Base-by-base conservation (phyloP, 305 asterid genomes). In the Fraxinus platypoda region DNA sequence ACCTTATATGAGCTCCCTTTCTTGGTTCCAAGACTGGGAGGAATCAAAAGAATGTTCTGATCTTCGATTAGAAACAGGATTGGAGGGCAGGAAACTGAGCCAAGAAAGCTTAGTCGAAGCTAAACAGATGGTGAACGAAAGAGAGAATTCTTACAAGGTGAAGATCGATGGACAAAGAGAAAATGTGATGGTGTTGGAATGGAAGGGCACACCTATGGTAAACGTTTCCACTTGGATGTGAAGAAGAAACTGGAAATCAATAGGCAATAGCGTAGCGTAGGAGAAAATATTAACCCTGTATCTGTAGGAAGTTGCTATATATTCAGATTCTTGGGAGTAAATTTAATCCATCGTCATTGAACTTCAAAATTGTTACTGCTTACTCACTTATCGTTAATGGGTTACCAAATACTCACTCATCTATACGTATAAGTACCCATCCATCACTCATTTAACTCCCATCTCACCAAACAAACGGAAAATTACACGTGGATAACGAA, bases 161-260 rank as follows among this genome's bases (percentile, higher is more conserved):
- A 83, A 78, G 74, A 78, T 86, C 76, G 75, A 54, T 37, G 64
- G 82, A 72, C 85, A 74, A 8, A 81, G 71, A 59, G 84, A 76
- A 75, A 78, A 86, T 75, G 84, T 38, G 82, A 83, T 83, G 83
- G 87, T 83, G 62, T 21, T 86, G 83, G 80, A 81, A 37, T 86
- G 87, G 87, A 81, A 81, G 74, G 83, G 83, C 6, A 30, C 77
- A 74, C 80, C 84, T 66, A 52, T 86, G 79, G 85, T 81, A 73
- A 86, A 81, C 81, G 79, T 86, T 1, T 33, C 77, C 54, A 19
- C 31, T 74, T 74, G 49, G 77, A 38, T 74, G 77, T 34, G 21
- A 73, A 77, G 25, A 71, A 76, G 37, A 76, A 2, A 76, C 15
- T 13, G 21, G 57, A 57, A 57, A 19, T 19, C 26, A 66, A 66